Conservation (phyloP, 148 eudicot species). For the Chenopodium formosanum region DNA sequence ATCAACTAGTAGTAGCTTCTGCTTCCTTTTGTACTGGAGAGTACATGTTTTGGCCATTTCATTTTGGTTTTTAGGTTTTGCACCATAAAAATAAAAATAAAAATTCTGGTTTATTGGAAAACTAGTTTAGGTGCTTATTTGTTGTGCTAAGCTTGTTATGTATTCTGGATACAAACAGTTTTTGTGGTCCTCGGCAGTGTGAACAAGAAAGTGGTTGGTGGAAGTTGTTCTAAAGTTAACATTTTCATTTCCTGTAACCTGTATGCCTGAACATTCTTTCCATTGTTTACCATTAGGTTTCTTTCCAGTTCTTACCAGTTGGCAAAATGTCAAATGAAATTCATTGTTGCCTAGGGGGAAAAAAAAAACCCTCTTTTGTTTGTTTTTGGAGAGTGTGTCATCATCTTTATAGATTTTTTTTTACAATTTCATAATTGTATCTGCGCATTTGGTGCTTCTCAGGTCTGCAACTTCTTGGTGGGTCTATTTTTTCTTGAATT, state of each 20-base stretch:
- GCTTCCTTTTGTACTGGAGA: too few relatives aligned
- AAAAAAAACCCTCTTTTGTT: background rate
- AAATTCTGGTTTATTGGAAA: too few relatives aligned
- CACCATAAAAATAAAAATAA: too few relatives aligned
- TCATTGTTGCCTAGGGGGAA: background rate
- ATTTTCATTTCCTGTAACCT: background rate
- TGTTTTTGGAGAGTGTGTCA: background rate
- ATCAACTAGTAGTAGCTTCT: too few relatives aligned
- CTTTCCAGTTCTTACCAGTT: background rate
- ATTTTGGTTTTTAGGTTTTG: too few relatives aligned
- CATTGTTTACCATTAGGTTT: background rate
- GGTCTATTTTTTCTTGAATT: conserved; percentile 76
- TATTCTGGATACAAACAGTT: background rate
- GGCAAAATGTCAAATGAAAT: background rate
- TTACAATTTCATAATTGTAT: background rate
- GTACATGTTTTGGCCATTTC: too few relatives aligned
- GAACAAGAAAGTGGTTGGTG: background rate
- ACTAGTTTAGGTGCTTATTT: too few relatives aligned
- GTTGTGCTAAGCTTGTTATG: too few relatives aligned
- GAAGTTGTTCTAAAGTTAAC: background rate
- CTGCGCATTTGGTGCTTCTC: conserved; percentile 6
- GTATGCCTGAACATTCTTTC: background rate
- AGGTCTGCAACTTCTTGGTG: conserved; percentile 82
- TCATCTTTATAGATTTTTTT: background rate
- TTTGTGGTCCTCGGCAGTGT: background rate